A percentile compares a stretch with the other conserved stretches of the same genome.
Evolutionary conservation across 345 rosid genomes (phyloP).

Genomic region (Eucalyptus rudis): DNA sequence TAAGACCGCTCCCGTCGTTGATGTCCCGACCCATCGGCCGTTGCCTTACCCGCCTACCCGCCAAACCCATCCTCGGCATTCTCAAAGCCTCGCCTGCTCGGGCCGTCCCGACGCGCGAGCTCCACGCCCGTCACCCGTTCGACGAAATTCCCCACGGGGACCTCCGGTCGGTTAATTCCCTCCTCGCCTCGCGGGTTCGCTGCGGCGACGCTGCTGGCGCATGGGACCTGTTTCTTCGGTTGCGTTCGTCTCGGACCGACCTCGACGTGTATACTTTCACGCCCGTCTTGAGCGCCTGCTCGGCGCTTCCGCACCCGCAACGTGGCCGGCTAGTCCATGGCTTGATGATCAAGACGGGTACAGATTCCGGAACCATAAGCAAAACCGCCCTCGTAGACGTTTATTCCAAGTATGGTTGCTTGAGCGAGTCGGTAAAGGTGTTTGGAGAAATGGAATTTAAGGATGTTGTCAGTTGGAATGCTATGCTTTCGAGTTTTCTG

Average conservation of each 20-base stretch:
- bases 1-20: background rate
- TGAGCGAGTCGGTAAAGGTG: slow-evolving; percentile 32
- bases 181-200: slow-evolving; percentile 31
- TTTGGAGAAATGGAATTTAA: slow-evolving; percentile 38
- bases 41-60: background rate
- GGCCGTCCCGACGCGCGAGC: background rate
- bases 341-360: slow-evolving; percentile 51
- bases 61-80: background rate
- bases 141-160: slow-evolving; percentile 39
- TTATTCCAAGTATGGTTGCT: slow-evolving; percentile 45
- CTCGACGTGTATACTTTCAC: slow-evolving; percentile 58
- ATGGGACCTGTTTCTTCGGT: slow-evolving; percentile 35
- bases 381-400: slow-evolving; percentile 64
- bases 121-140: slow-evolving; percentile 13
- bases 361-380: slow-evolving; percentile 35
- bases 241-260: slow-evolving; percentile 13
- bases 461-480: slow-evolving; percentile 71
- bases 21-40: background rate
- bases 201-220: slow-evolving; percentile 23
- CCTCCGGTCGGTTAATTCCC: slow-evolving; percentile 29
- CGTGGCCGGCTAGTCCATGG: slow-evolving; percentile 66
- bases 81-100: background rate
- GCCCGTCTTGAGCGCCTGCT: slow-evolving; percentile 54
- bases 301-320: slow-evolving; percentile 20
- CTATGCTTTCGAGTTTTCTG: slow-evolving; percentile 56